These are phyloP conservation scores for Luzula sylvatica DNA, from an alignment of 176 grass and related monocot genomes.

Conservation along the genomic window DNA sequence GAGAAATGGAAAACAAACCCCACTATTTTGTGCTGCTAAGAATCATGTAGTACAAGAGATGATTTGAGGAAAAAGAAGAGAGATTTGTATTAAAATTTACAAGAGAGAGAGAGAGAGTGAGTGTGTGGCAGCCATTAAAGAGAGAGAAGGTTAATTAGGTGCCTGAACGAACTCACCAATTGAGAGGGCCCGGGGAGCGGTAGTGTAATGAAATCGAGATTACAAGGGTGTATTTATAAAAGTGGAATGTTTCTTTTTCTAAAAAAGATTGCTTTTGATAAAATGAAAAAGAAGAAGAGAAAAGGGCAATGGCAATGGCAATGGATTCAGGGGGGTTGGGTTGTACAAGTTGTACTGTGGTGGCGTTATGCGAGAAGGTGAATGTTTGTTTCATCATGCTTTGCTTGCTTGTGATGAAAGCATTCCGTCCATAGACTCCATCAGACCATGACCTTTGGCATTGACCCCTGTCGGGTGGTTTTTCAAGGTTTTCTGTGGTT, in stretches of 20 bases:
- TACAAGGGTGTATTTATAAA: too few relatives aligned
- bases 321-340: neutral
- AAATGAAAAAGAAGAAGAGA: neutral
- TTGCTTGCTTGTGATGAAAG: slow-evolving; percentile 15
- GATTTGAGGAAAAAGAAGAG: neutral
- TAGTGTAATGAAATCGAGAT: too few relatives aligned
- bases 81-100: neutral
- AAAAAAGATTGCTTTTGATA: neutral
- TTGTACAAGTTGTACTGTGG: slow-evolving; percentile 6
- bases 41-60: neutral
- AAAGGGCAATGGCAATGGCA: neutral
- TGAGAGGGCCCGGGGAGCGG: neutral
- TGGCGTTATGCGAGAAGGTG: neutral
- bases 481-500: neutral
- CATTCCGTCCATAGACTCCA: too few relatives aligned
- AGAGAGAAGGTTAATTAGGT: neutral
- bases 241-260: neutral
- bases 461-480: slow-evolving; percentile 8
- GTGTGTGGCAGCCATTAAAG: neutral
- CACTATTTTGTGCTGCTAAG: neutral
- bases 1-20: neutral
- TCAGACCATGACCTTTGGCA: too few relatives aligned
- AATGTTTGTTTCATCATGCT: slow-evolving; percentile 12
- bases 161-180: neutral
- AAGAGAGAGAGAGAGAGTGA: neutral